Percentiles rank a stretch among this genome's conserved stretches.
phyloP scores from a whole-genome alignment of 495 filamentous ascomycete species.

The Talaromyces wortmannii region DNA sequence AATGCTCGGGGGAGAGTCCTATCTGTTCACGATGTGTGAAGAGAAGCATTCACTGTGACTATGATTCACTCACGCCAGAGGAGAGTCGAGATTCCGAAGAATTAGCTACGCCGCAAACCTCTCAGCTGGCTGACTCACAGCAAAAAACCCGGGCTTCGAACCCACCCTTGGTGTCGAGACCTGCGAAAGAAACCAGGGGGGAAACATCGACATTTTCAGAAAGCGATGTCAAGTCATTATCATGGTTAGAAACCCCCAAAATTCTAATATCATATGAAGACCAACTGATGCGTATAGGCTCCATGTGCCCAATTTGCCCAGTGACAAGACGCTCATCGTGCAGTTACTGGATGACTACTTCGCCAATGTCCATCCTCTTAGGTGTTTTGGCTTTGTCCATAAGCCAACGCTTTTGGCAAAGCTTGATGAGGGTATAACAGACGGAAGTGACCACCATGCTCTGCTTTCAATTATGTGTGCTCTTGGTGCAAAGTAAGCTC shows the following conservation, averaged over 20 bases:
- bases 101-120: constrained; percentile 17
- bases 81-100: constrained; percentile 12
- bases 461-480: constrained; percentile 28
- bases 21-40: constrained; percentile 19
- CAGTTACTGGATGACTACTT: constrained; percentile 27
- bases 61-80: constrained; percentile 4
- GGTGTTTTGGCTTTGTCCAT: constrained; percentile 30
- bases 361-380: constrained; percentile 26
- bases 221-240: neutral
- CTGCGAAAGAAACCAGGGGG: neutral
- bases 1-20: constrained; percentile 28
- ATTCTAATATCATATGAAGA: neutral
- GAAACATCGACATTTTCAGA: neutral
- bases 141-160: neutral
- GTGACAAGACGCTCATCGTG: constrained; percentile 1
- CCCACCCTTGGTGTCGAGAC: neutral
- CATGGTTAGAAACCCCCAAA: neutral
- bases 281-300: neutral
- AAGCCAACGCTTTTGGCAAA: constrained; percentile 23
- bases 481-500: constrained; percentile 26
- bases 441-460: constrained; percentile 10
- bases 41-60: constrained; percentile 18
- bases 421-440: constrained; percentile 15
- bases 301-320: neutral
- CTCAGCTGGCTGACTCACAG: constrained; percentile 13